A percentile compares a stretch with the other conserved stretches of the same genome.
Evolutionary conservation across 2,329 filamentous ascomycete genomes (phyloP).

Genomic region (Claviceps africana): DNA sequence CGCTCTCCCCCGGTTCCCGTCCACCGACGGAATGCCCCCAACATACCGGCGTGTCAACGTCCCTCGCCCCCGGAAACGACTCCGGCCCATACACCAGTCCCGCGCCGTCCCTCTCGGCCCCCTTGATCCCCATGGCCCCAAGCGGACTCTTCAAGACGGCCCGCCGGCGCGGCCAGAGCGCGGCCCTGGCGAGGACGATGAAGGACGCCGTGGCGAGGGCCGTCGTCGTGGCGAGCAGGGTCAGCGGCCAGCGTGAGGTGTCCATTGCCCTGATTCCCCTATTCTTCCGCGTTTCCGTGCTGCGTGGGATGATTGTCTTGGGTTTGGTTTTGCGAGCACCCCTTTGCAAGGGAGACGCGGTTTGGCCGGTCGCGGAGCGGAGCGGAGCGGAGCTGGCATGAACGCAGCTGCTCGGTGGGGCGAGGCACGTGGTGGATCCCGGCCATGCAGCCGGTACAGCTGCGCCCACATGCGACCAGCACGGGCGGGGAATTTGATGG

Average conservation of each 20-base stretch:
- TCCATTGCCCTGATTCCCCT: background rate
- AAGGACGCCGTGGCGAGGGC: slow-evolving; percentile 27
- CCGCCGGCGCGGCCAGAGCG: slow-evolving; percentile 26
- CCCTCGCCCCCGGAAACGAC: slow-evolving; percentile 55
- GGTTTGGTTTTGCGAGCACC: no score
- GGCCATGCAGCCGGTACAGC: no score
- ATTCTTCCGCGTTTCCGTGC: background rate
- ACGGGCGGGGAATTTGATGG: no score
- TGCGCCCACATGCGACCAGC: no score
- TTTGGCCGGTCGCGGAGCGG: background rate
- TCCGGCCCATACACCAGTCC: slow-evolving; percentile 48
- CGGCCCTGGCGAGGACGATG: slow-evolving; percentile 19
- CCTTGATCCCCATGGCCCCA: slow-evolving; percentile 18
- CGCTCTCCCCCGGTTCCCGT: no score
- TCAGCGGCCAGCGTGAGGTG: background rate
- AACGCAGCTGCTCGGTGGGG: no score
- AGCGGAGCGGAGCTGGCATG: background rate
- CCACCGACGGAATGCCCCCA: background rate
- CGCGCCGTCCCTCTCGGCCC: slow-evolving; percentile 16
- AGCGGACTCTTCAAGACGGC: slow-evolving; percentile 31
- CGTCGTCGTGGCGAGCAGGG: slow-evolving; percentile 24
- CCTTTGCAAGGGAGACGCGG: background rate
- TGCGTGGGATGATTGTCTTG: background rate
- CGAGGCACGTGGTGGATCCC: no score
- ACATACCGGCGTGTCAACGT: slow-evolving; percentile 52